These are phyloP conservation scores for Calendula officinalis DNA, from an alignment of 129 eudicot genomes.

Conservation along the genomic window DNA sequence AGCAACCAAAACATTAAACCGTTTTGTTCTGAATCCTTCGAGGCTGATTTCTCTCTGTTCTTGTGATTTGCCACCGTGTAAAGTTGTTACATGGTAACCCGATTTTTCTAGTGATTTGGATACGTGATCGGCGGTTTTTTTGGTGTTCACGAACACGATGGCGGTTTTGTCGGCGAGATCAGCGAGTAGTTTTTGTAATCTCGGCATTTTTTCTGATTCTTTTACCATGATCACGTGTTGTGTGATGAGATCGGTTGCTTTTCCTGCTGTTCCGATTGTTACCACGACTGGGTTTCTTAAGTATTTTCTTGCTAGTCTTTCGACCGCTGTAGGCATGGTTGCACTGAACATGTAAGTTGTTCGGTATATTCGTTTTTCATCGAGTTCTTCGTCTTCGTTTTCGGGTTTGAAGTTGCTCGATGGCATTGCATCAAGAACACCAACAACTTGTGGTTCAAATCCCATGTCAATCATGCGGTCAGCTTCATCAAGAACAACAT, in stretches of 20 bases:
- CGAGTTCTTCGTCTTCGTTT: constrained; percentile 67
- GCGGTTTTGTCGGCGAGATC: constrained; percentile 59
- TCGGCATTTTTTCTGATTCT: constrained; percentile 45
- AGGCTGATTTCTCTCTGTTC: constrained; percentile 62
- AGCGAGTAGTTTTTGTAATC: constrained; percentile 42
- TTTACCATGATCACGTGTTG: constrained; percentile 60
- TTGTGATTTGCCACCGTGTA: constrained; percentile 67
- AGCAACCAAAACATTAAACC: constrained; percentile 54
- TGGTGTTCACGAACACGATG: constrained; percentile 53
- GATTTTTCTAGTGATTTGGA: constrained; percentile 46
- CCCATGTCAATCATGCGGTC: constrained; percentile 70
- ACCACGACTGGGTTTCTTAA: constrained; percentile 60
- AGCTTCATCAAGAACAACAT: constrained; percentile 65
- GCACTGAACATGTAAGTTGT: constrained; percentile 68
- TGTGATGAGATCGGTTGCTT: constrained; percentile 54
- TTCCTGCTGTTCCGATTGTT: constrained; percentile 59
- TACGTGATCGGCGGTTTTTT: constrained; percentile 43
- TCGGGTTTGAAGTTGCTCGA: constrained; percentile 59
- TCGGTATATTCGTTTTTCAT: constrained; percentile 52
- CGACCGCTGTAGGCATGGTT: constrained; percentile 62
- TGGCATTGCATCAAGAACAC: constrained; percentile 66
- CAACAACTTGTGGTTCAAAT: constrained; percentile 55
- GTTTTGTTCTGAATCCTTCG: constrained; percentile 56
- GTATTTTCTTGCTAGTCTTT: constrained; percentile 57
- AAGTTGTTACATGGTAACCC: constrained; percentile 51